Evolutionary conservation across 495 filamentous ascomycete species (phyloP), one percentile per base, ranked within the genome.

Genomic region (Aspergillus ellipticus): DNA sequence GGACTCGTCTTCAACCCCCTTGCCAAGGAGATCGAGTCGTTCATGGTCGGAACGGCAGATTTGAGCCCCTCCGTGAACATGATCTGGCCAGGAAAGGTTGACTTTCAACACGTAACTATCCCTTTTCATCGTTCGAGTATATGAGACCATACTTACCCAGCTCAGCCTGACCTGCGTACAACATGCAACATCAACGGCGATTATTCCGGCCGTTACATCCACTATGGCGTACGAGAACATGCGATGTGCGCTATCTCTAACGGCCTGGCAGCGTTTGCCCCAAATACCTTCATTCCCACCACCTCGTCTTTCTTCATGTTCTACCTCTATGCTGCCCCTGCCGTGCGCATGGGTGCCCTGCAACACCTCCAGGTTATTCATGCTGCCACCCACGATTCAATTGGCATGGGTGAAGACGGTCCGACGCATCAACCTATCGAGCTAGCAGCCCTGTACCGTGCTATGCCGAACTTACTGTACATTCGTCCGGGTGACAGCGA

Each of bases 401-500:
- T 86, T 42, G 82, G 77, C 9, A 77, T 73, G 47, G 83, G 82
- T 22, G 79, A 86, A 60, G 79, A 86, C 55, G 83, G 82, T 0
- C 83, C 80, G 0, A 86, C 82, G 2, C 82, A 86, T 58, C 82
- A 86, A 54, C 82, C 82, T 3, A 77, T 86, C 53, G 82, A 80
- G 41, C 70, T 85, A 4, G 78, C 78, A 19, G 66, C 79, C 0
- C 61, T 84, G 19, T 86, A 81, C 61, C 77, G 82, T 4, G 78
- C 81, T 8, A 85, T 85, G 82, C 82, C 81, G 0, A 83, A 84
- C 54, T 57, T 85, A 2, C 67, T 81, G n/a, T 82, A 82, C 63
- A 80, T 84, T 51, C 76, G 82, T 1, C 81, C 81, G 0, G 71
- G 74, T 20, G 82, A 85, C 53, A 75, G 72, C 49, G 81, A 85